A percentile compares a stretch with the other conserved stretches of the same genome.
These are phyloP conservation scores for Periconia sp. DNA, from an alignment of 2,329 filamentous ascomycete species.

Conservation along the genomic window DNA sequence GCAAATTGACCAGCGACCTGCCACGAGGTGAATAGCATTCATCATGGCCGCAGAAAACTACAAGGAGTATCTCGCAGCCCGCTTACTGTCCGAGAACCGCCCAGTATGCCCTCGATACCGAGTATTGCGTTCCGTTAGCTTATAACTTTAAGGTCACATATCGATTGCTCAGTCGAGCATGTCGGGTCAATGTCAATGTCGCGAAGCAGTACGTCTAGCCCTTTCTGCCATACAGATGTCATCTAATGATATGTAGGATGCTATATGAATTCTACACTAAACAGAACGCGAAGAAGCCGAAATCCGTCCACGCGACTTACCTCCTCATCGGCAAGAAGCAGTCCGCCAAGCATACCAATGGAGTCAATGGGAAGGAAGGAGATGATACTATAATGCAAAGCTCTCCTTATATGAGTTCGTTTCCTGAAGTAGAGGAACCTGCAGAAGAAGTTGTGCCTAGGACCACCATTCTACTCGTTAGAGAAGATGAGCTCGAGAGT, in stretches of 20 bases:
- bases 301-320: constrained; percentile 90
- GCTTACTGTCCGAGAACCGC: constrained; percentile 76
- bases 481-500: constrained; percentile 77
- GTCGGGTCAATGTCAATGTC: constrained; percentile 82
- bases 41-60: constrained; percentile 64
- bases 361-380: constrained; percentile 53
- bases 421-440: constrained; percentile 50
- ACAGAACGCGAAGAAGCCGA: constrained; percentile 76
- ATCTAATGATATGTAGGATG: constrained; percentile 64
- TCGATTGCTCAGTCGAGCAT: constrained; percentile 78
- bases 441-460: constrained; percentile 59
- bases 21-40: too few species aligned
- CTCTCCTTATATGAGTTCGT: constrained; percentile 71
- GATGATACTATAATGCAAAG: constrained; percentile 72
- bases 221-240: not conserved
- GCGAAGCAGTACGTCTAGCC: constrained; percentile 75
- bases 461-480: constrained; percentile 69
- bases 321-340: constrained; percentile 75
- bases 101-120: constrained; percentile 59
- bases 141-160: constrained; percentile 74
- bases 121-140: constrained; percentile 3
- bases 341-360: constrained; percentile 41
- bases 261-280: constrained; percentile 82
- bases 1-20: too few species aligned
- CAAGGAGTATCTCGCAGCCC: constrained; percentile 74